phyloP scores from a whole-genome alignment of 768 basidiomycete species.

The Amanita thiersii region DNA sequence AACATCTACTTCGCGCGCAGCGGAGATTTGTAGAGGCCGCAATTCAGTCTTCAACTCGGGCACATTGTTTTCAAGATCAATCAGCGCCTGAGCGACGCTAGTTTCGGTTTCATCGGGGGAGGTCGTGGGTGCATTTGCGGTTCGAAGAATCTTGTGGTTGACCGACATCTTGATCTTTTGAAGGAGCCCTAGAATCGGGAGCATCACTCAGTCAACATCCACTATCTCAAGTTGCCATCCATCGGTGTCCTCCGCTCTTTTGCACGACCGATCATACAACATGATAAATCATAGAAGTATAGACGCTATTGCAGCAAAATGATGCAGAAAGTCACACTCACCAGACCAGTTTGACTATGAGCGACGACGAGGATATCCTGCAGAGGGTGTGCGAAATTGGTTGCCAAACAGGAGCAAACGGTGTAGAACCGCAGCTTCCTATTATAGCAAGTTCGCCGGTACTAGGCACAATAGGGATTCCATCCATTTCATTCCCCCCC shows the following conservation, averaged over 20 bases:
- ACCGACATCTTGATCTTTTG: conserved; percentile 56
- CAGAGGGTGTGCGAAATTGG: conserved; percentile 16
- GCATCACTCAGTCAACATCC: conserved; percentile 41
- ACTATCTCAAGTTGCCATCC: conserved; percentile 38
- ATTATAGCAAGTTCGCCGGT: not conserved
- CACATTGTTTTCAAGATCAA: conserved; percentile 97
- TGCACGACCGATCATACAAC: not conserved
- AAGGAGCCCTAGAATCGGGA: conserved; percentile 22
- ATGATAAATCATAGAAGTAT: not conserved
- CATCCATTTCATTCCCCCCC: no score
- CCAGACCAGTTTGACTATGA: conserved; percentile 56
- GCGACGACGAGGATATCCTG: conserved; percentile 33
- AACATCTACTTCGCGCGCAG: conserved; percentile 98
- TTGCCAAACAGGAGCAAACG: conserved; percentile 26
- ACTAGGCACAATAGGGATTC: not conserved
- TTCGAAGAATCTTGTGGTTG: conserved; percentile 85
- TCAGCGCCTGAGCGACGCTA: conserved; percentile 86
- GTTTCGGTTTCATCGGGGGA: conserved; percentile 89
- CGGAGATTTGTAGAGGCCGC: conserved; percentile 92
- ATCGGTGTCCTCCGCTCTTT: conserved; percentile 28
- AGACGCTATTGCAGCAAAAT: not conserved
- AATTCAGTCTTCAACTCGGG: conserved; percentile 98
- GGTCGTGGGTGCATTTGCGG: conserved; percentile 89
- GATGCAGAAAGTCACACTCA: conserved; percentile 39
- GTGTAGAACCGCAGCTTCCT: not conserved